Evolutionary conservation across 805 yeast species (phyloP), one percentile per base, ranked within the genome.

Genomic region (Suhomyces faveliae): DNA sequence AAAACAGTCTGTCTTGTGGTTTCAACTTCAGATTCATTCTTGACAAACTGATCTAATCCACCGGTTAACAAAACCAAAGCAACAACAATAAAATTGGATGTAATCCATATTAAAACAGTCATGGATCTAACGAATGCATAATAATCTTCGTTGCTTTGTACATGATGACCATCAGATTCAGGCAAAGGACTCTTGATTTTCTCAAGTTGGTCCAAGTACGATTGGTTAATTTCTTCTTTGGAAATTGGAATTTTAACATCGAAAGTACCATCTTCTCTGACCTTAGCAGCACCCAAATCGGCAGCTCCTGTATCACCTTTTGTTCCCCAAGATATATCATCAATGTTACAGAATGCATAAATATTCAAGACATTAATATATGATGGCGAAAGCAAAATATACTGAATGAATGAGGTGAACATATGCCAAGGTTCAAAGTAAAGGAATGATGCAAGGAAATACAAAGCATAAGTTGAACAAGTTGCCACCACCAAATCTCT

Each of bases 301-400:
- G 67, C 74, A 4, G 81, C 81, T 3, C 85, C 78, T n/a, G 75
- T 72, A 38, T 81, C 79, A 35, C 87, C 87, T 62, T 83, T 83
- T n/a, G 87, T 83, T 49, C 87, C 87, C 87, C 87, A 83, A 2
- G 87, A 83, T 42, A 83, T 79, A 64, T 83, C 87, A 60, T 83
- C 87, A 69, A 83, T 80, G 64, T 83, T 83, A 69, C 86, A 83
- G 61, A 83, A 83, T 1, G 87, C 85, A 62, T 81, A 83, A 42
- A 83, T 84, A 59, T 80, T 82, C 58, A 83, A 67, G 35, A 83
- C 79, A 52, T 78, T 78, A 51, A 76, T 70, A 58, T 77, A 78
- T n/a, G 78, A 68, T 4, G 83, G 81, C 23, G 79, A 74, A 43
- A 78, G 64, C 58, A 78, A 68, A 51, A 77, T 69, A 57, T 78